Percentiles rank a stretch among this genome's conserved stretches.
phyloP scores from a whole-genome alignment of 306 rosid genomes.

The Arachis stenosperma region DNA sequence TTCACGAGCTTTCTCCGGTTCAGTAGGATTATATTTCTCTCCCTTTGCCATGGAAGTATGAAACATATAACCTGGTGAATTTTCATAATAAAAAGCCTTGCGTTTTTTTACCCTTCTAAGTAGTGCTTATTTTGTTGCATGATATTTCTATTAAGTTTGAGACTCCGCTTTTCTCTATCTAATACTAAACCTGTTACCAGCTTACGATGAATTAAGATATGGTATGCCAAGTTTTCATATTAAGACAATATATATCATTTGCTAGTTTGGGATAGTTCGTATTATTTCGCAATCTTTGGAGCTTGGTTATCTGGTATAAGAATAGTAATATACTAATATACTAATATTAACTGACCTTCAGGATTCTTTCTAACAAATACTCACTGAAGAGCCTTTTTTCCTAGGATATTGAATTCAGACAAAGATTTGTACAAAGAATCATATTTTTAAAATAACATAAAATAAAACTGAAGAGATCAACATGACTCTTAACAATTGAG shows the following conservation, averaged over 20 bases:
- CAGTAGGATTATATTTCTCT: constrained; percentile 33
- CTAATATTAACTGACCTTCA: not conserved
- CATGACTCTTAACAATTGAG: not conserved
- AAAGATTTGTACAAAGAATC: not conserved
- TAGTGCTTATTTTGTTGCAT: not conserved
- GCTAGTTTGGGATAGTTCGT: not conserved
- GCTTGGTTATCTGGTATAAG: not conserved
- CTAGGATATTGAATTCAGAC: not conserved
- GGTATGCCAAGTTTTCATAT: not conserved
- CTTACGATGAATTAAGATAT: not conserved
- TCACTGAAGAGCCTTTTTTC: not conserved
- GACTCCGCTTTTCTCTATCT: not conserved
- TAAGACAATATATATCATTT: not conserved
- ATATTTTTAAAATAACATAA: not conserved
- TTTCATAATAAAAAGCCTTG: constrained; percentile 17
- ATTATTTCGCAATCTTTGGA: not conserved
- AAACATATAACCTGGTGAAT: constrained; percentile 21
- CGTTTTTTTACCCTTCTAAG: not conserved
- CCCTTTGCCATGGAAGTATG: constrained; percentile 17
- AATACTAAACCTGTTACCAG: not conserved
- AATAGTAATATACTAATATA: not conserved
- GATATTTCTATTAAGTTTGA: not conserved
- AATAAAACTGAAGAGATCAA: not conserved
- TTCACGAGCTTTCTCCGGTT: constrained; percentile 38
- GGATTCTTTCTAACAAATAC: not conserved